Evolutionary conservation across 2,329 filamentous ascomycete genomes (phyloP).

Genomic region (Huntiella moniliformis): DNA sequence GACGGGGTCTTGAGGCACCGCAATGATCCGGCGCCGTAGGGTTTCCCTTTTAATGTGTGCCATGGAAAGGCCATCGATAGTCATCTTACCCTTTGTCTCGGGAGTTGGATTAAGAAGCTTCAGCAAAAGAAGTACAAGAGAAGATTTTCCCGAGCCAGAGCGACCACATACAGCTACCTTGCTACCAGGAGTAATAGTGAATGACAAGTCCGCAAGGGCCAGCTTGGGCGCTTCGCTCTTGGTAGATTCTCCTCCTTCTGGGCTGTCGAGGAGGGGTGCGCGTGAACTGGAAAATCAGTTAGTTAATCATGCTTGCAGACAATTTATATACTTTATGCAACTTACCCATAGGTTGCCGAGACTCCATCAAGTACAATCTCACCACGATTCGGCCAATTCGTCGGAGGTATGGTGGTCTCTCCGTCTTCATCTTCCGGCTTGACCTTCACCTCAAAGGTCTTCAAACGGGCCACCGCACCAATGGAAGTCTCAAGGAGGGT

Average conservation of each 20-base stretch:
- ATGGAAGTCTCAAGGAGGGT: slow-evolving; percentile 18
- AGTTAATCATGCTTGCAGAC: background rate
- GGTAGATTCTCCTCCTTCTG: background rate
- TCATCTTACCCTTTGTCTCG: slow-evolving; percentile 16
- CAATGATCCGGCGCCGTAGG: slow-evolving; percentile 29
- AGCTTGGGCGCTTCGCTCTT: slow-evolving; percentile 11
- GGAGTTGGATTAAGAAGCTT: slow-evolving; percentile 23
- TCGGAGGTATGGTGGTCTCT: slow-evolving; percentile 13
- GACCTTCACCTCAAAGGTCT: slow-evolving; percentile 15
- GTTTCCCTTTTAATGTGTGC: slow-evolving; percentile 21
- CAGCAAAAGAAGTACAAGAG: slow-evolving; percentile 22
- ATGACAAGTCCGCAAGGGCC: slow-evolving; percentile 15
- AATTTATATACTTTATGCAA: background rate
- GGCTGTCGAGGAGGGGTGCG: background rate
- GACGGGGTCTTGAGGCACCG: slow-evolving; percentile 34
- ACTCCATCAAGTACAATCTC: slow-evolving; percentile 17
- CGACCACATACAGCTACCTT: slow-evolving; percentile 22
- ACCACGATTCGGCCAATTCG: slow-evolving; percentile 19
- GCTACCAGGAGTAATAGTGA: slow-evolving; percentile 18
- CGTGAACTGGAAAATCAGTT: background rate
- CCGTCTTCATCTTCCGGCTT: slow-evolving; percentile 14
- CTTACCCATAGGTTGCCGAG: slow-evolving; percentile 19
- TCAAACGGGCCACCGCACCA: slow-evolving; percentile 16
- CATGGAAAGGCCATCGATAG: slow-evolving; percentile 25
- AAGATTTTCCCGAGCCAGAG: slow-evolving; percentile 27